Conservation (phyloP, 2,329 filamentous ascomycete genomes). For the Boeremia exigua region DNA sequence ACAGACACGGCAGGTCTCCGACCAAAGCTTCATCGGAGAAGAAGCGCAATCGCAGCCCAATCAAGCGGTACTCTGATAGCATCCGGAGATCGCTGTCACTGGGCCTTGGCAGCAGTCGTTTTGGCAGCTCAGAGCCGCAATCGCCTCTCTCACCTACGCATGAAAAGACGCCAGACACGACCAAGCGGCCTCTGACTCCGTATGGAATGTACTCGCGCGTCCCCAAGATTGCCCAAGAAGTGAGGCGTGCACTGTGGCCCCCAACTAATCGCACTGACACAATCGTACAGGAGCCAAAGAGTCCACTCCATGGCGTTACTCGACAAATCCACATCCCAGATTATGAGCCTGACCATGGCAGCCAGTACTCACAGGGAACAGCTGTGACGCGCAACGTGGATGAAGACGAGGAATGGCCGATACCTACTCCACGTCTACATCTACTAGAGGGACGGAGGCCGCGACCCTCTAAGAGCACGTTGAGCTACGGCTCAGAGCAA, state of each 20-base stretch:
- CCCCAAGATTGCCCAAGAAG: conserved; percentile 7
- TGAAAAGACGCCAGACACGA: neutral
- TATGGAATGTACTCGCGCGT: conserved; percentile 3
- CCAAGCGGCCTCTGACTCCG: conserved; percentile 1
- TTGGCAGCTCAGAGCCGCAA: neutral
- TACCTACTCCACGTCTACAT: conserved; percentile 1
- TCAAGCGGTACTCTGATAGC: conserved; percentile 28
- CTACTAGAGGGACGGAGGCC: conserved; percentile 10
- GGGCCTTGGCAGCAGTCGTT: conserved; percentile 2
- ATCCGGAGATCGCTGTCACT: conserved; percentile 27
- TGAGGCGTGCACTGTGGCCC: neutral
- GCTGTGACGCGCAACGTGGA: neutral
- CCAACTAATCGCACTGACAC: neutral
- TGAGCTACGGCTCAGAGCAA: conserved; percentile 25
- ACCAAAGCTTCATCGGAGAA: neutral
- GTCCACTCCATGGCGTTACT: conserved; percentile 30
- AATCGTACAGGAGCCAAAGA: conserved; percentile 21
- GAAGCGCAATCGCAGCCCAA: conserved; percentile 17
- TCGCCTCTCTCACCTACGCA: neutral
- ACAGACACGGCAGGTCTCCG: neutral
- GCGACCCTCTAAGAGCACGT: conserved; percentile 20
- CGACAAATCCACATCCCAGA: conserved; percentile 22
- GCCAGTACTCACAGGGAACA: no score
- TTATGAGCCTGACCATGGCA: neutral
- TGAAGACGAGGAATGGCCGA: neutral